Conservation (phyloP, 148 eudicot species). For the Silene uniflora region DNA sequence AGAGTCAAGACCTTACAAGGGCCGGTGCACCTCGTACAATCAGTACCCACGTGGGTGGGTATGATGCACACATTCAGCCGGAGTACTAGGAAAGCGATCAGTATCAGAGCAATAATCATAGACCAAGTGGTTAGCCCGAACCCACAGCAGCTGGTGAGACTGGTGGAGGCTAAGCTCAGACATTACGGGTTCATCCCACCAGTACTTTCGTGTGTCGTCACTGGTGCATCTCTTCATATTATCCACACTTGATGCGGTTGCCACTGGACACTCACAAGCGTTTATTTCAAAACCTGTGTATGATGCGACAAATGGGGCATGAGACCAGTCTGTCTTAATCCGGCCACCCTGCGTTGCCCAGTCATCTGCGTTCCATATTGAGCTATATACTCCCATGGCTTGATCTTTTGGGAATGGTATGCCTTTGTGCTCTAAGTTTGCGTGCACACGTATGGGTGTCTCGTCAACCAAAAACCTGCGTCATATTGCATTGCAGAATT, state of each 20-base stretch:
- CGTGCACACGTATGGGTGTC: conserved; percentile 66
- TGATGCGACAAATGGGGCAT: conserved; percentile 70
- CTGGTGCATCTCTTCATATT: conserved; percentile 47
- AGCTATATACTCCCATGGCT: conserved; percentile 82
- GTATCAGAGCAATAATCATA: conserved; percentile 75
- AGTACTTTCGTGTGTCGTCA: conserved; percentile 34
- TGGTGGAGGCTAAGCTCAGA: conserved; percentile 67
- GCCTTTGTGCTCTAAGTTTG: conserved; percentile 71
- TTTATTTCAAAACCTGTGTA: conserved; percentile 68
- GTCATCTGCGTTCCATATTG: conserved; percentile 89
- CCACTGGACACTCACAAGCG: conserved; percentile 56
- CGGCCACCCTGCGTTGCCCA: too few species aligned
- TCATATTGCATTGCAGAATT: not conserved
- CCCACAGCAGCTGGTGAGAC: conserved; percentile 80
- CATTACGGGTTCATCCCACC: conserved; percentile 71
- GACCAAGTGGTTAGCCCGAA: conserved; percentile 59
- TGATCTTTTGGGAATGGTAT: conserved; percentile 79
- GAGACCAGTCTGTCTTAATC: conserved; percentile 72
- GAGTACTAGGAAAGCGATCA: conserved; percentile 51
- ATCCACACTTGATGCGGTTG: conserved; percentile 37
- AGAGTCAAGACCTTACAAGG: not conserved
- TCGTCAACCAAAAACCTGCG: conserved; percentile 72
- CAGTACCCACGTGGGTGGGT: conserved; percentile 37
- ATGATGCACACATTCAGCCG: conserved; percentile 72
- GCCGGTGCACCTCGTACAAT: not conserved